phyloP scores from a whole-genome alignment of 2,329 filamentous ascomycete species.

The Claviceps sp. region DNA sequence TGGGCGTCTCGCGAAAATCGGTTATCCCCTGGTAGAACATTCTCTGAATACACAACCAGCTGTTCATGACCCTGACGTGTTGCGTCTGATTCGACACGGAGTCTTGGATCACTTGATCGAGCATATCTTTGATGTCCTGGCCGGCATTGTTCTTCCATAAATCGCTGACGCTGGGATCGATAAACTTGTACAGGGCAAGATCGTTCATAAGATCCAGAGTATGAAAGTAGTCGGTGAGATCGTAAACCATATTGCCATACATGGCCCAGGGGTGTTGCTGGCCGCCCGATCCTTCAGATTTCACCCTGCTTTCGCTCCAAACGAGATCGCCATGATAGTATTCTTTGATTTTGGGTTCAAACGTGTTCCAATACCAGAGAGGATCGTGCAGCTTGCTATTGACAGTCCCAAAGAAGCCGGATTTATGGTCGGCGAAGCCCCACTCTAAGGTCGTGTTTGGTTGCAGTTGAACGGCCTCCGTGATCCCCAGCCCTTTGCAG shows the following conservation, averaged over 20 bases:
- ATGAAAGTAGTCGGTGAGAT: slow-evolving; percentile 83
- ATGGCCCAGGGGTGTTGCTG: slow-evolving; percentile 63
- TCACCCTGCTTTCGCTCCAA: slow-evolving; percentile 45
- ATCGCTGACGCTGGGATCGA: slow-evolving; percentile 53
- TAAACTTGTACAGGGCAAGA: slow-evolving; percentile 49
- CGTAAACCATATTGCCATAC: slow-evolving; percentile 65
- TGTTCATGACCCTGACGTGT: slow-evolving; percentile 42
- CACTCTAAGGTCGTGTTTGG: slow-evolving; percentile 51
- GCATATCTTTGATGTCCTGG: slow-evolving; percentile 57
- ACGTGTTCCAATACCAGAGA: slow-evolving; percentile 65
- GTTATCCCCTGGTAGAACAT: slow-evolving; percentile 70
- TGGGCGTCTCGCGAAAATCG: slow-evolving; percentile 67
- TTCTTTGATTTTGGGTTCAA: slow-evolving; percentile 67
- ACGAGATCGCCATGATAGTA: slow-evolving; percentile 85
- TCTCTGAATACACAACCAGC: slow-evolving; percentile 68
- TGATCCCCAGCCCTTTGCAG: slow-evolving; percentile 59
- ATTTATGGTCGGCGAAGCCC: slow-evolving; percentile 50
- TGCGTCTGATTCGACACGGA: slow-evolving; percentile 37
- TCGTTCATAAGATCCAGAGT: slow-evolving; percentile 50
- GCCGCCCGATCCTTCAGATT: slow-evolving; percentile 50
- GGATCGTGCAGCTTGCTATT: slow-evolving; percentile 44
- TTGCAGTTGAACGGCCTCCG: slow-evolving; percentile 40
- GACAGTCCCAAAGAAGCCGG: slow-evolving; percentile 47
- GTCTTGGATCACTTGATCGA: slow-evolving; percentile 39
- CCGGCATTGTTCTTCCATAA: slow-evolving; percentile 66